Conservation (phyloP, 2,329 filamentous ascomycete species). For the Fusarium devonianum region DNA sequence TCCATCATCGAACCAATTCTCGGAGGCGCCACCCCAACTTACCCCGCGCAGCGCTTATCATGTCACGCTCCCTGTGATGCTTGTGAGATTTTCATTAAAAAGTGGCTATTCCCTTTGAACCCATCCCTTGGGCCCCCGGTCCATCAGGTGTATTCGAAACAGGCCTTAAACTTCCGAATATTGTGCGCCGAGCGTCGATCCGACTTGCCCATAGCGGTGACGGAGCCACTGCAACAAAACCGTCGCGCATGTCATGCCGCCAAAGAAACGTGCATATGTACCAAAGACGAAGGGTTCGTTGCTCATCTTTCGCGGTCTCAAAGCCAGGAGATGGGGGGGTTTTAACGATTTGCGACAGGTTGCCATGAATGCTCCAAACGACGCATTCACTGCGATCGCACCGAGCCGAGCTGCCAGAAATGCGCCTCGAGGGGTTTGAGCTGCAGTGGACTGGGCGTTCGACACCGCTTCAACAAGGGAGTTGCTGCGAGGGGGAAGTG, state of each 20-base stretch:
- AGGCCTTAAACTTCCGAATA: background rate
- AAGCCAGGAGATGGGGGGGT: background rate
- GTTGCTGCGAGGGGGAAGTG: slow-evolving; percentile 38
- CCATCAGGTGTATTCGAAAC: background rate
- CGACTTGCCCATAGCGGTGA: background rate
- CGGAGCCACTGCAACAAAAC: background rate
- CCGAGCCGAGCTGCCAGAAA: slow-evolving; percentile 32
- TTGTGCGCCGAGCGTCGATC: slow-evolving; percentile 13
- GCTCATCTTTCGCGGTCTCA: too few relatives aligned
- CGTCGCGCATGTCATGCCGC: slow-evolving; percentile 29
- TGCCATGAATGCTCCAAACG: slow-evolving; percentile 39
- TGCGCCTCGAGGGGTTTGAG: slow-evolving; percentile 32
- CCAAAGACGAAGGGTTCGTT: slow-evolving; percentile 40
- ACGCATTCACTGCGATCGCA: slow-evolving; percentile 37
- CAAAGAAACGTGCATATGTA: slow-evolving; percentile 38
- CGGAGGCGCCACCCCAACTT: slow-evolving; percentile 7
- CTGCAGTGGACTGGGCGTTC: slow-evolving; percentile 37
- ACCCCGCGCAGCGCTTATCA: background rate
- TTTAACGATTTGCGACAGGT: slow-evolving; percentile 5
- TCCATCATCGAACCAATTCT: background rate
- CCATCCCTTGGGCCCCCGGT: too few relatives aligned
- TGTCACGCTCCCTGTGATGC: slow-evolving; percentile 12
- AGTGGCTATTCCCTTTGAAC: background rate
- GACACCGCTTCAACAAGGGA: slow-evolving; percentile 39
- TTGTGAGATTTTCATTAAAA: slow-evolving; percentile 9